These are phyloP conservation scores for Boletus fagicola DNA, from an alignment of 768 basidiomycete genomes.

Conservation along the genomic window DNA sequence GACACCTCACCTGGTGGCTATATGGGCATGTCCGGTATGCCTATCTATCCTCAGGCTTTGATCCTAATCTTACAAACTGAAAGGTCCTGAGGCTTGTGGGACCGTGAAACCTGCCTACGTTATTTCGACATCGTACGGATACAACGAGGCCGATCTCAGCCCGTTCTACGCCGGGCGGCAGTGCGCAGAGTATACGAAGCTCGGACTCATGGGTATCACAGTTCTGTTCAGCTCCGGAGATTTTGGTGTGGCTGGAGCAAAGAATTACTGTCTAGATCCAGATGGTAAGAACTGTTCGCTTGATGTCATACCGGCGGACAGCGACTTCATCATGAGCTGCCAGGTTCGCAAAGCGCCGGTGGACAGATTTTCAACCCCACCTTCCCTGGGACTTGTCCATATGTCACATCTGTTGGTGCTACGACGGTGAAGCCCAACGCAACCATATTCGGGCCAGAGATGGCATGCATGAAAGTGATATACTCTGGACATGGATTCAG, in stretches of 20 bases:
- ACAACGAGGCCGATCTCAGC: slow-evolving; percentile 37
- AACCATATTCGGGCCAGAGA: slow-evolving; percentile 46
- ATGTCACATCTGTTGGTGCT: slow-evolving; percentile 49
- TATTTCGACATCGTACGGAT: slow-evolving; percentile 44
- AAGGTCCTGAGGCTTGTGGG: slow-evolving; percentile 36
- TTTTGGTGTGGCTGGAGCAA: slow-evolving; percentile 32
- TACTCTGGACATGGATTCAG: slow-evolving; percentile 46
- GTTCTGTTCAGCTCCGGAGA: slow-evolving; percentile 36
- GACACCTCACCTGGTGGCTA: slow-evolving; percentile 21
- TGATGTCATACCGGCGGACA: neutral
- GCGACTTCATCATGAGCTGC: neutral
- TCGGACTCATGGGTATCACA: slow-evolving; percentile 38
- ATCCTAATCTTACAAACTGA: neutral
- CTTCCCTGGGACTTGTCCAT: slow-evolving; percentile 50
- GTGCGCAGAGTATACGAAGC: slow-evolving; percentile 48
- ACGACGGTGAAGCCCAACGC: slow-evolving; percentile 42
- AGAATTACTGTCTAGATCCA: slow-evolving; percentile 32
- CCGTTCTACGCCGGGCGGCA: slow-evolving; percentile 40
- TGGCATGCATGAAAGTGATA: slow-evolving; percentile 42
- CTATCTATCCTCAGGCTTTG: neutral
- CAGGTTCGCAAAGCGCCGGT: slow-evolving; percentile 38
- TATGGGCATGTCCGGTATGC: slow-evolving; percentile 20
- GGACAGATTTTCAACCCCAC: slow-evolving; percentile 53
- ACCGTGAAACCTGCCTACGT: slow-evolving; percentile 39
- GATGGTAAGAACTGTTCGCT: slow-evolving; percentile 13